These are phyloP conservation scores for Alternaria metachromatica DNA, from an alignment of 2,329 filamentous ascomycete species.

Conservation along the genomic window DNA sequence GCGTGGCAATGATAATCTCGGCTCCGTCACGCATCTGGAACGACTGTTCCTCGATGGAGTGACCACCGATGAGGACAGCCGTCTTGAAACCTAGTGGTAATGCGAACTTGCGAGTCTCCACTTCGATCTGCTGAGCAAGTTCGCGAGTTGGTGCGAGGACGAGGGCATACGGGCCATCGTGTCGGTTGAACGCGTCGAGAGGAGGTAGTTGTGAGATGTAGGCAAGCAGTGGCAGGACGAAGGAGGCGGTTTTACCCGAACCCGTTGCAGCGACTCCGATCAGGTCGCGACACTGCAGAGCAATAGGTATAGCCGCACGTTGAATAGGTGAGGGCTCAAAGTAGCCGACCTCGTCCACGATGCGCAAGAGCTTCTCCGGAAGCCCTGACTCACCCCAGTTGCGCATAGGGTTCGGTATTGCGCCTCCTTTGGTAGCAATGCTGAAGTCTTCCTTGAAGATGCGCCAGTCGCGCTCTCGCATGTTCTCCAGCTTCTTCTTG, in stretches of 20 bases:
- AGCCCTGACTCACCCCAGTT: slow-evolving; percentile 87
- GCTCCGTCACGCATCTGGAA: slow-evolving; percentile 90
- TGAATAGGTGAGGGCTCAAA: slow-evolving; percentile 91
- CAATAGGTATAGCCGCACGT: slow-evolving; percentile 92
- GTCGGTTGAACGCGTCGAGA: slow-evolving; percentile 83
- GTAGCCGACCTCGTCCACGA: slow-evolving; percentile 86
- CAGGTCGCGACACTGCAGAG: slow-evolving; percentile 89
- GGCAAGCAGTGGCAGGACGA: slow-evolving; percentile 87
- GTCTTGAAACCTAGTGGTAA: slow-evolving; percentile 89
- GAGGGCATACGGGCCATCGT: slow-evolving; percentile 96
- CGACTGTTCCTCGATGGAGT: slow-evolving; percentile 91
- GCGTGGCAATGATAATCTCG: slow-evolving; percentile 98
- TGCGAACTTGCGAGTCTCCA: slow-evolving; percentile 92
- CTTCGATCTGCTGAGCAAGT: slow-evolving; percentile 95
- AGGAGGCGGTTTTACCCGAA: slow-evolving; percentile 97
- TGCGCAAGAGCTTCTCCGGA: slow-evolving; percentile 77
- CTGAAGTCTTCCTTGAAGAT: slow-evolving; percentile 99
- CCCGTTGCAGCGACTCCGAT: slow-evolving; percentile 98
- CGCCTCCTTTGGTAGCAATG: slow-evolving; percentile 90
- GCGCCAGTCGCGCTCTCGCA: slow-evolving; percentile 98
- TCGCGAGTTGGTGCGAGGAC: slow-evolving; percentile 96
- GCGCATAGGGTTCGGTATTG: slow-evolving; percentile 94
- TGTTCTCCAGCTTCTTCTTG: slow-evolving; percentile 88
- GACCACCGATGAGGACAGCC: slow-evolving; percentile 97
- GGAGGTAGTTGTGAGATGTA: slow-evolving; percentile 93